phyloP scores from a whole-genome alignment of 352 stramenopile species.

The Phytophthora pseudosyringae region DNA sequence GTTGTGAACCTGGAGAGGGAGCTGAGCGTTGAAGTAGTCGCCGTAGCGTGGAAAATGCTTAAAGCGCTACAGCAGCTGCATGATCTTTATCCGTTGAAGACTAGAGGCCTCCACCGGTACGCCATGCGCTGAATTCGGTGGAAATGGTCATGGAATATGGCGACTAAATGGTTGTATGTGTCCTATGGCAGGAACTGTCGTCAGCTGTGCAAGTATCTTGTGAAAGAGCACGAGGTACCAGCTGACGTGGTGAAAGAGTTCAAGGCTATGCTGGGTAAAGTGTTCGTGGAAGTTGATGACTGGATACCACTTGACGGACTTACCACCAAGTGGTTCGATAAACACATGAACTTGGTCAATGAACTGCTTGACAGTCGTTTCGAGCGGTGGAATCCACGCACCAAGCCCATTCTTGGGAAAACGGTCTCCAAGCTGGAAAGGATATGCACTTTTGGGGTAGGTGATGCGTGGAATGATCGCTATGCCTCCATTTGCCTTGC shows the following conservation, averaged over 20 bases:
- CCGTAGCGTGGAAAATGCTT: conserved; percentile 5
- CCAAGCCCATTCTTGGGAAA: conserved; percentile 15
- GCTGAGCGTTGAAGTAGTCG: not conserved
- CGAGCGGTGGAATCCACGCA: conserved; percentile 15
- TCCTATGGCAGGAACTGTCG: not conserved
- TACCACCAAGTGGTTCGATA: conserved; percentile 5
- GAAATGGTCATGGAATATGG: not conserved
- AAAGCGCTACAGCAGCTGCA: conserved; percentile 3
- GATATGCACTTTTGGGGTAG: conserved; percentile 13
- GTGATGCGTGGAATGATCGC: conserved; percentile 22
- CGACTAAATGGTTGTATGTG: not conserved
- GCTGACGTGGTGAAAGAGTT: not conserved
- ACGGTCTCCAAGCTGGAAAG: conserved; percentile 7
- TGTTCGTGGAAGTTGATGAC: conserved; percentile 1
- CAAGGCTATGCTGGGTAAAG: not conserved
- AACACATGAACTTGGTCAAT: conserved; percentile 2
- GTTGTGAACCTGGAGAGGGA: conserved; percentile 3
- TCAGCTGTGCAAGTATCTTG: conserved; percentile 9
- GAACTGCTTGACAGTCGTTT: conserved; percentile 11
- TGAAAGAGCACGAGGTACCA: conserved; percentile 4
- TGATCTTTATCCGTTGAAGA: conserved; percentile 8
- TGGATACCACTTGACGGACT: not conserved
- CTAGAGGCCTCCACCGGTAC: conserved; percentile 10
- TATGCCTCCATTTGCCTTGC: conserved; percentile 17
- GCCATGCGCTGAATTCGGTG: not conserved